Conservation (phyloP, 768 basidiomycete genomes). For the Pleurotus giganteus region DNA sequence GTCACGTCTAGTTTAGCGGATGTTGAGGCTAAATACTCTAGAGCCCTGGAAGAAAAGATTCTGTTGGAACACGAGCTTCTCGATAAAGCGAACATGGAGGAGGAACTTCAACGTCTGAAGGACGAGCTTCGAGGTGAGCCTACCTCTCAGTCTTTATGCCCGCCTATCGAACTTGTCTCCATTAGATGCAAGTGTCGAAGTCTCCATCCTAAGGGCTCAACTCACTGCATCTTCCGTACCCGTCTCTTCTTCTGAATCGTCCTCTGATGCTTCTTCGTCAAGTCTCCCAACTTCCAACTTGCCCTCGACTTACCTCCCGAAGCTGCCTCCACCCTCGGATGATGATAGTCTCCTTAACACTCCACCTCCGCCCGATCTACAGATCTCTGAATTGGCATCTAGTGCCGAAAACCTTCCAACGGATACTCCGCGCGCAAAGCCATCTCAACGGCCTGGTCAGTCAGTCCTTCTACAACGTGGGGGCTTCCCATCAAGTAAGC, state of each 20-base stretch:
- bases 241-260: conserved; percentile 22
- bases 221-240: conserved; percentile 37
- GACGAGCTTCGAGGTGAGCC: conserved; percentile 87
- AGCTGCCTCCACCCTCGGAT: conserved; percentile 28
- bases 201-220: conserved; percentile 80
- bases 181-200: conserved; percentile 82
- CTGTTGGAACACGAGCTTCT: conserved; percentile 93
- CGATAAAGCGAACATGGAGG: conserved; percentile 86
- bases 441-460: conserved; percentile 35
- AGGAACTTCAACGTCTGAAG: conserved; percentile 85
- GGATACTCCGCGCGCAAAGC: conserved; percentile 36
- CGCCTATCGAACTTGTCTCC: conserved; percentile 10
- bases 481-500: conserved; percentile 44
- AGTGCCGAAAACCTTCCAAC: conserved; percentile 39
- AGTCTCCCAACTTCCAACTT: conserved; percentile 27
- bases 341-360: conserved; percentile 61
- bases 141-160: not conserved
- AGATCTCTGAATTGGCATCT: conserved; percentile 53
- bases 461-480: conserved; percentile 50
- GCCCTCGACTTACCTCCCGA: conserved; percentile 28
- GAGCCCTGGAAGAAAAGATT: conserved; percentile 94
- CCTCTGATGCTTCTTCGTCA: conserved; percentile 33
- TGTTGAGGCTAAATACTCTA: conserved; percentile 85
- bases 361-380: conserved; percentile 58
- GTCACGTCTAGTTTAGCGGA: conserved; percentile 81